Conservation (phyloP, 345 rosid species). For the Aurinia saxatilis region DNA sequence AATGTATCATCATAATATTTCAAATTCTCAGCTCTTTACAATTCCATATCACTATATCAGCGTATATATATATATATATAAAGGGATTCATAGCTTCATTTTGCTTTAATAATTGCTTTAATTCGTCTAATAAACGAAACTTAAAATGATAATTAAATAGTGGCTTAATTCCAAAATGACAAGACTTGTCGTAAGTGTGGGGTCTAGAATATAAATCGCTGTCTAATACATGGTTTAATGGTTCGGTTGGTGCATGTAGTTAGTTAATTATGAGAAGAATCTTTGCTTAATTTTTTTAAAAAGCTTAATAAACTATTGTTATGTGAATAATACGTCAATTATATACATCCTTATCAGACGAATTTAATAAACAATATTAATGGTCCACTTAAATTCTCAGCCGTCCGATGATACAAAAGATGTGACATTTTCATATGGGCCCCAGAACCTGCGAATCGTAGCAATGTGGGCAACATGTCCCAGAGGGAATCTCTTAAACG, state of each 20-base stretch:
- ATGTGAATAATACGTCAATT: constrained; percentile 18
- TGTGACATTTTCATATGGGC: constrained; percentile 4
- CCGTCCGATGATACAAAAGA: constrained; percentile 20
- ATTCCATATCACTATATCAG: too few species aligned
- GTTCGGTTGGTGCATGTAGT: constrained; percentile 14
- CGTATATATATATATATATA: too few species aligned
- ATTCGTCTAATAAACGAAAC: neutral
- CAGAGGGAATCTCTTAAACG: constrained; percentile 20
- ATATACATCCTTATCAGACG: neutral
- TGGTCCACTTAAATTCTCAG: constrained; percentile 19
- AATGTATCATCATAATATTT: neutral
- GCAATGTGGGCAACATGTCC: constrained; percentile 27
- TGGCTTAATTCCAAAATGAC: neutral
- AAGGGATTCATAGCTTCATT: too few species aligned
- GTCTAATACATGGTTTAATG: constrained; percentile 18
- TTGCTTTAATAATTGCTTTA: neutral
- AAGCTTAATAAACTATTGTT: neutral
- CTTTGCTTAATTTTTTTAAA: neutral
- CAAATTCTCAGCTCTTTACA: neutral
- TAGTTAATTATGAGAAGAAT: constrained; percentile 19
- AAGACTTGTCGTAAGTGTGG: neutral
- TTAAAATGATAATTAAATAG: neutral
- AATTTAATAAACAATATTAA: neutral
- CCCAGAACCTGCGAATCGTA: constrained; percentile 15
- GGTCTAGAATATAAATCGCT: constrained; percentile 22